Percentiles rank a stretch among this genome's conserved stretches.
These are phyloP conservation scores for Ceratocystis variospora DNA, from an alignment of 2,329 filamentous ascomycete genomes.

Conservation along the genomic window DNA sequence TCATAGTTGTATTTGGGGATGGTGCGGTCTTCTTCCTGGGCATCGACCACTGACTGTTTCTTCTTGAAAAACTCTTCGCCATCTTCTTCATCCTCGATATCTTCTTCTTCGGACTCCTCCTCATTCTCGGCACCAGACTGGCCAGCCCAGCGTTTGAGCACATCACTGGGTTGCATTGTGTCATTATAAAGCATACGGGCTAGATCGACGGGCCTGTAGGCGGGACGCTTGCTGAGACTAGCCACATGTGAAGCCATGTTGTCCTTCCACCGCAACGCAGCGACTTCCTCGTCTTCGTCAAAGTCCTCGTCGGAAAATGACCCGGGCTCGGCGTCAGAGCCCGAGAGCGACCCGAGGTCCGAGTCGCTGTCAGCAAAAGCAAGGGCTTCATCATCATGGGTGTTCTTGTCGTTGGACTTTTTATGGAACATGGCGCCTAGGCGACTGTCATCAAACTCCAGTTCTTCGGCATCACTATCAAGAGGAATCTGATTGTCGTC, in stretches of 20 bases:
- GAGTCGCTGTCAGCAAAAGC: constrained; percentile 96
- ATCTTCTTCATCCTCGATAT: constrained; percentile 36
- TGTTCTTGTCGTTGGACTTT: constrained; percentile 32
- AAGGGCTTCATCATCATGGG: constrained; percentile 50
- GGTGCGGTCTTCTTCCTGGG: constrained; percentile 62
- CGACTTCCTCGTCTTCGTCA: constrained; percentile 60
- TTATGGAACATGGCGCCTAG: constrained; percentile 48
- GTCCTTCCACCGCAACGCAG: constrained; percentile 71
- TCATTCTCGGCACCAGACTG: constrained; percentile 34
- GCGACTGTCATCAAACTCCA: constrained; percentile 45
- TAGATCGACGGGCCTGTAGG: constrained; percentile 69
- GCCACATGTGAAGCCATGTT: constrained; percentile 66
- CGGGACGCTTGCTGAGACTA: constrained; percentile 54
- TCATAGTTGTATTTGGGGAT: constrained; percentile 71
- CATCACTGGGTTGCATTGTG: constrained; percentile 58
- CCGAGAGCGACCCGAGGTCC: constrained; percentile 77
- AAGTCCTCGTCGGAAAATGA: constrained; percentile 34
- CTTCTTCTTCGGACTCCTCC: constrained; percentile 41
- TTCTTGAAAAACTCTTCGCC: constrained; percentile 54
- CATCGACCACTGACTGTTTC: constrained; percentile 50
- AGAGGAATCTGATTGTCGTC: constrained; percentile 29
- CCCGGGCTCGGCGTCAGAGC: constrained; percentile 34
- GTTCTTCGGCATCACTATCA: constrained; percentile 38
- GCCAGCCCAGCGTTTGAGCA: constrained; percentile 67
- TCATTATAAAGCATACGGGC: constrained; percentile 82